Conservation (phyloP, 2,329 filamentous ascomycete genomes). For the Fusarium scirpi region DNA sequence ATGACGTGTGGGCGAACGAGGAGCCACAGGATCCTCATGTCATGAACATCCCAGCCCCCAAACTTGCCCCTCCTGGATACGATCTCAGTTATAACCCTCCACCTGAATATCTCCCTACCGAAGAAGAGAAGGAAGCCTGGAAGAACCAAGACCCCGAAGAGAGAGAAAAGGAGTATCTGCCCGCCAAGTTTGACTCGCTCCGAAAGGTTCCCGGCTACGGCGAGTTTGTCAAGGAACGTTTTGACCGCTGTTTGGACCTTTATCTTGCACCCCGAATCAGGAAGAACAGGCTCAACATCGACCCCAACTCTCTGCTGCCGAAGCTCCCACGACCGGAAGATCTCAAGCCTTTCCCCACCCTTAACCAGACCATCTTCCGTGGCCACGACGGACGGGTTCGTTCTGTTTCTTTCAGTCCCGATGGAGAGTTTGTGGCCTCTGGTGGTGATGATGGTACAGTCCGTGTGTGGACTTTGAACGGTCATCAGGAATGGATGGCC, state of each 20-base stretch:
- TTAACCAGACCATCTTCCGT: slow-evolving; percentile 86
- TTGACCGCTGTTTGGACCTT: slow-evolving; percentile 93
- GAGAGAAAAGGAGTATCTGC: slow-evolving; percentile 87
- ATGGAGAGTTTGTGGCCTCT: slow-evolving; percentile 86
- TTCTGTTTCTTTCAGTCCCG: slow-evolving; percentile 85
- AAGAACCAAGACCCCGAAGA: slow-evolving; percentile 90
- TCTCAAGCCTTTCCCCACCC: slow-evolving; percentile 92
- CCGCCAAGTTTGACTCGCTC: slow-evolving; percentile 83
- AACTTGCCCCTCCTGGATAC: slow-evolving; percentile 91
- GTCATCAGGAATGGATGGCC: slow-evolving; percentile 87
- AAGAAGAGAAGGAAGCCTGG: slow-evolving; percentile 87
- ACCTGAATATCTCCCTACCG: slow-evolving; percentile 89
- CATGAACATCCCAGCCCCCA: slow-evolving; percentile 96
- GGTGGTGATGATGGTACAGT: slow-evolving; percentile 95
- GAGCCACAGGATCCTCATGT: slow-evolving; percentile 82
- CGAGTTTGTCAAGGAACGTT: slow-evolving; percentile 91
- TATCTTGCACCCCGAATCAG: slow-evolving; percentile 94
- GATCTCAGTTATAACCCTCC: slow-evolving; percentile 98
- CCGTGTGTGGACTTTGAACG: slow-evolving; percentile 90
- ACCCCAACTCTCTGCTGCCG: slow-evolving; percentile 90
- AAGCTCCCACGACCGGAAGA: slow-evolving; percentile 95
- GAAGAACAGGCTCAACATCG: slow-evolving; percentile 95
- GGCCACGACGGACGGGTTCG: slow-evolving; percentile 92
- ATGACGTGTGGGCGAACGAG: slow-evolving; percentile 97
- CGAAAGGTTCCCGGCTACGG: slow-evolving; percentile 94